Conservation (phyloP, 495 filamentous ascomycete species). For the Podospora bellae-mahoneyi region DNA sequence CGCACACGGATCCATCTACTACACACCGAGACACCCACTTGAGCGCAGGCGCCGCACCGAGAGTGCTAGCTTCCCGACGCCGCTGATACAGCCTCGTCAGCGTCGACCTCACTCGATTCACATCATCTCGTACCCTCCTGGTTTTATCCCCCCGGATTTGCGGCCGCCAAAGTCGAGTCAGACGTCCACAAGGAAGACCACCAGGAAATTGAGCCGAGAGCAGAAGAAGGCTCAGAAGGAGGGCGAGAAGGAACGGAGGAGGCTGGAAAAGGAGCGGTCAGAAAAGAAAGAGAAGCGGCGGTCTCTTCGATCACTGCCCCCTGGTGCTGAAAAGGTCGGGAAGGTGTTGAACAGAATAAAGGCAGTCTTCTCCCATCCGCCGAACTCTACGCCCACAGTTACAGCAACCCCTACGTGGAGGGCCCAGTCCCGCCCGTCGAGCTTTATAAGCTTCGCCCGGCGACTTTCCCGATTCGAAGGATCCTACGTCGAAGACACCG, state of each 20-base stretch:
- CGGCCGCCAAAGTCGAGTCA: conserved; percentile 30
- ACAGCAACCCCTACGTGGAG: conserved; percentile 15
- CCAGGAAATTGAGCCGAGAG: conserved; percentile 22
- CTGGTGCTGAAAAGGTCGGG: conserved; percentile 27
- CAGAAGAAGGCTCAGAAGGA: conserved; percentile 22
- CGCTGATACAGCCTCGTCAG: conserved; percentile 49
- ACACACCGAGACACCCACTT: conserved; percentile 34
- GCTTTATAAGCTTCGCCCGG: conserved; percentile 32
- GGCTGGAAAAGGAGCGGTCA: conserved; percentile 29
- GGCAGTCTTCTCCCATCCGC: conserved; percentile 33
- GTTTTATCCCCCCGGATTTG: conserved; percentile 49
- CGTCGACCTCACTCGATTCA: conserved; percentile 55
- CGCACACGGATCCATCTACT: conserved; percentile 41
- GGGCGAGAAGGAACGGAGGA: conserved; percentile 28
- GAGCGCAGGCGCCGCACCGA: conserved; percentile 32
- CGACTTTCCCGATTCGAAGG: conserved; percentile 24
- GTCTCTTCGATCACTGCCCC: conserved; percentile 34
- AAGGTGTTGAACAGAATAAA: conserved; percentile 42
- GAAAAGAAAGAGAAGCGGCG: conserved; percentile 37
- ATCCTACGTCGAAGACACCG: conserved; percentile 14
- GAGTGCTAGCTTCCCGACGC: conserved; percentile 40
- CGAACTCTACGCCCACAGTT: conserved; percentile 23
- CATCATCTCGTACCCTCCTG: conserved; percentile 52
- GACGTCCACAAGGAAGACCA: conserved; percentile 22
- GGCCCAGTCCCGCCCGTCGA: conserved; percentile 25